Base-by-base conservation (phyloP, 2,329 filamentous ascomycete genomes). In the Mycocentrospora acerina region DNA sequence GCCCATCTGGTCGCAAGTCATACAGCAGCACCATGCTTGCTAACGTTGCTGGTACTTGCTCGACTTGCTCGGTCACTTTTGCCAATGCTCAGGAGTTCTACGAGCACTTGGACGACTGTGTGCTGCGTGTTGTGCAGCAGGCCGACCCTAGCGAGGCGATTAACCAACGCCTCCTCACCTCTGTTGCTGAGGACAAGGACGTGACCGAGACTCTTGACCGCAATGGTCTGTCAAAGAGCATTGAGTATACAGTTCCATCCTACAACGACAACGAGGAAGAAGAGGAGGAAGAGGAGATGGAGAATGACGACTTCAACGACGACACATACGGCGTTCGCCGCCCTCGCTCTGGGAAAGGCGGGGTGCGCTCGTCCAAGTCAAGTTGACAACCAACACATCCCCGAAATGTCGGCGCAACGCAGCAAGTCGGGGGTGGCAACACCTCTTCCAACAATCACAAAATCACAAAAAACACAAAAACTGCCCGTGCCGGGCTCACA, bases 31-130 rank as follows among this genome's bases (percentile, higher is more conserved):
- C 19, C 19, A 22, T 22, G 19, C 19, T 22, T 9, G 78, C 85
- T 14, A 78, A 57, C 57, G 83, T 87, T 22, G 86, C 86, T 34
- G 90, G 90, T 49, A 89, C 86, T 66, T 97, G 91, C 69, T 95
- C 89, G 3, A 97, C 93, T 49, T 97, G 91, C 69, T 88, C 87
- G 11, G 79, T 82, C 28, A 88, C 81, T 7, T 97, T 95, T 65
- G 78, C 78, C 52, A 91, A 85, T 44, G 88, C 91, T 3, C 91
- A 97, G 68, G 91, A 96, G 61, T 96, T 96, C 71, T 96, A 97
- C 67, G 91, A 97, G 72, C 91, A 97, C 75, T 75, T 96, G 51
- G 91, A 84, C 57, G 80, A 83, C 66, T 84, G 81, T 60, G 80
- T 83, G 10, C 68, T 84, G 43, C 78, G 80, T 22, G 78, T 83